Percentiles rank a stretch among this genome's conserved stretches.
phyloP scores from a whole-genome alignment of 2,329 filamentous ascomycete species.

The Leptographium radiaticola region DNA sequence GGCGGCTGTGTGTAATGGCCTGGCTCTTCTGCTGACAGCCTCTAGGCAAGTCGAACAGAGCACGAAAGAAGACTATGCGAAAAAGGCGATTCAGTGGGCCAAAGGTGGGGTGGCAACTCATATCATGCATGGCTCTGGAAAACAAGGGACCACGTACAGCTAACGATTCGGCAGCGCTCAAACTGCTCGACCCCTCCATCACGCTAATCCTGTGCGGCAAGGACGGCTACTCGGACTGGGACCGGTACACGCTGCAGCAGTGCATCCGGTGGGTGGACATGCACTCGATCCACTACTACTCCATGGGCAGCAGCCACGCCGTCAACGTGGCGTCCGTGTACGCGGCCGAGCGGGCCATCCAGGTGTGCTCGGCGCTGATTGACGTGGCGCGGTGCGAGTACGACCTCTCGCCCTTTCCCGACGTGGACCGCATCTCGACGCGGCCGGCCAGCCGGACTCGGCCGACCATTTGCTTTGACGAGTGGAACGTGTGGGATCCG shows the following conservation, averaged over 20 bases:
- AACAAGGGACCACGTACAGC: too few relatives aligned
- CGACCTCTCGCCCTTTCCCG: conserved; percentile 19
- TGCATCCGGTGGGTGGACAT: conserved; percentile 56
- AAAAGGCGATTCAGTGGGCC: conserved; percentile 57
- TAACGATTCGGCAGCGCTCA: conserved; percentile 35
- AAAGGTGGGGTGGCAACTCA: conserved; percentile 24
- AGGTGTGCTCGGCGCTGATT: conserved; percentile 55
- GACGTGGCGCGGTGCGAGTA: conserved; percentile 45
- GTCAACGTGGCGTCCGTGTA: not conserved
- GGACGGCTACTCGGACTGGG: conserved; percentile 57
- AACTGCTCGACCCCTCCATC: conserved; percentile 57
- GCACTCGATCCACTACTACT: conserved; percentile 74
- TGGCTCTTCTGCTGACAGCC: conserved; percentile 16
- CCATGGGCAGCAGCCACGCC: conserved; percentile 31
- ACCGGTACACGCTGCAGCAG: conserved; percentile 58
- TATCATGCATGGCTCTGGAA: not conserved
- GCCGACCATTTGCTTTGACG: conserved; percentile 65
- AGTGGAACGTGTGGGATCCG: conserved; percentile 78
- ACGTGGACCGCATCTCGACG: conserved; percentile 28
- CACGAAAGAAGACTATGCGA: conserved; percentile 57
- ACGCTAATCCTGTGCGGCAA: conserved; percentile 63
- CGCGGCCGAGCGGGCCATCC: conserved; percentile 59
- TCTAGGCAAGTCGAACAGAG: conserved; percentile 49
- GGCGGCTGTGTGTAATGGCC: too few relatives aligned
- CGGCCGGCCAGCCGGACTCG: not conserved